Evolutionary conservation across 352 stramenopile genomes (phyloP), one percentile per base, ranked within the genome.

Genomic region (Saprolegnia diclina): DNA sequence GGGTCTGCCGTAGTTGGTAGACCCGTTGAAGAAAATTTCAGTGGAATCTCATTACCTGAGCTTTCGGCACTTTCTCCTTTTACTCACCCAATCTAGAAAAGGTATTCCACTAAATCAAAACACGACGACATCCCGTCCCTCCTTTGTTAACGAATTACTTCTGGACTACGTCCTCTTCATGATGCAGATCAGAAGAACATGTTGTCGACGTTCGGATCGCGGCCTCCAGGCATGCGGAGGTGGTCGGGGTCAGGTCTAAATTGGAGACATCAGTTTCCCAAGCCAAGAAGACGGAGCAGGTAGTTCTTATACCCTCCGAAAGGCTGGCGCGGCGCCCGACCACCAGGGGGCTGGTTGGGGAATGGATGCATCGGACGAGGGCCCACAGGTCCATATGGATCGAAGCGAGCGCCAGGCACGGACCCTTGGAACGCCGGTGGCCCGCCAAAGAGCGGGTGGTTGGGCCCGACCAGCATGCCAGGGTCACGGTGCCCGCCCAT

Each of bases 41-140:
- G 80, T 89, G 86, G 84, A 94, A 94, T 94, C 86, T 94, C 86
- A 94, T 94, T 94, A 92, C 62, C 86, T 89, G 86, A 94, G 86
- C 83, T 83, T 83, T 76, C 79, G 45, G 56, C 18, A 10, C 22
- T n/a, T n/a, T n/a, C n/a, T n/a, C n/a, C n/a, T n/a, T n/a, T n/a
- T 10, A 48, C 13, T 48, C 11, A 48, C 42, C 2, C 42, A 10
- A n/a, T 4, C 18, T 48, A 48, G 13, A 48, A 11, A 1, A n/a
- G 10, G 10, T 48, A 10, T 4, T 10, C 2, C 42, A 48, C 13
- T n/a, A 48, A 48, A 48, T n/a, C 42, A 48, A 48, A n/a, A n/a
- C 13, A 48, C 42, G 42, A n/a, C 2, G 7, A 48, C 18, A 10
- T n/a, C 7, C 11, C 13, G 10, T n/a, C 42, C 4, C 42, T 14